Conservation (phyloP, 257 asterid species). For the Anisodus tanguticus region DNA sequence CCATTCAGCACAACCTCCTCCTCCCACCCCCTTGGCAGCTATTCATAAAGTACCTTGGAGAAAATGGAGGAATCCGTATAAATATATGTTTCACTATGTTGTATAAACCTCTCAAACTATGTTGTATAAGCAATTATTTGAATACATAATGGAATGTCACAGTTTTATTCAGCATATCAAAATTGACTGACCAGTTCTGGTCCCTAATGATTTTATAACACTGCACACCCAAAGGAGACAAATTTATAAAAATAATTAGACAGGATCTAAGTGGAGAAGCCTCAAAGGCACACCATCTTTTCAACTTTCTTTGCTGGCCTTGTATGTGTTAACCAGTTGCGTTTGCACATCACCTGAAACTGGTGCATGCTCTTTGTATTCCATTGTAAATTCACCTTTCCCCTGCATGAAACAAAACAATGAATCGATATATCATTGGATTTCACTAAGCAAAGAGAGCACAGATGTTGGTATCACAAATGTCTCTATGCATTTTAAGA, state of each 20-base stretch:
- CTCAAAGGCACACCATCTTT: constrained; percentile 33
- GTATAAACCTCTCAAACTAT: background rate
- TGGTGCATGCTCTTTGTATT: constrained; percentile 77
- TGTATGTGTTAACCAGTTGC: constrained; percentile 71
- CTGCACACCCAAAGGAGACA: background rate
- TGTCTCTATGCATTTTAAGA: background rate
- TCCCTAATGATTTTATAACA: constrained; percentile 10
- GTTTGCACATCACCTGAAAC: constrained; percentile 87
- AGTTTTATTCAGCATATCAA: constrained; percentile 28
- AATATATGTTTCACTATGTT: background rate
- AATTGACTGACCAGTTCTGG: constrained; percentile 28
- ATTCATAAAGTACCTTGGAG: background rate
- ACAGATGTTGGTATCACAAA: background rate
- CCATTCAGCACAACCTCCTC: background rate
- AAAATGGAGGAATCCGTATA: background rate
- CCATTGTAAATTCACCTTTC: constrained; percentile 99
- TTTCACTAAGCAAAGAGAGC: background rate
- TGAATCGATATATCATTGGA: background rate
- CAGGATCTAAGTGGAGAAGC: constrained; percentile 10
- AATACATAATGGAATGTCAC: background rate
- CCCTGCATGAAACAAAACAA: constrained; percentile 56
- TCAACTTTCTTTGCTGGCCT: constrained; percentile 60
- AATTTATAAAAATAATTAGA: background rate
- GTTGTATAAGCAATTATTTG: constrained; percentile 17
- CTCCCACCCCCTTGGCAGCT: background rate